Evolutionary conservation across 2,329 filamentous ascomycete genomes (phyloP).

Genomic region (Colletotrichum costaricense): DNA sequence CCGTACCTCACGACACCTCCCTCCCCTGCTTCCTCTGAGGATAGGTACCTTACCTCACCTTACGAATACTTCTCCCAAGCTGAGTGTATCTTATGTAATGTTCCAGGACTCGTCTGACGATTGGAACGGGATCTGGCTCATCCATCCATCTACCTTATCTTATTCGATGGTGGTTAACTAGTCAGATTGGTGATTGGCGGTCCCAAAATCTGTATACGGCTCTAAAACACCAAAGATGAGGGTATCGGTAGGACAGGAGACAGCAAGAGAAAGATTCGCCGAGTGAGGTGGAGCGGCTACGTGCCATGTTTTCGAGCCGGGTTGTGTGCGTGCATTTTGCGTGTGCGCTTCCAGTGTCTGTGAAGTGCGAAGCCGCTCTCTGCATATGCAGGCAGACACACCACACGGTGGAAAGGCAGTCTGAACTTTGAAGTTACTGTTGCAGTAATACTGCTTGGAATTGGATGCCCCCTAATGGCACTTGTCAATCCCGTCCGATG

Average conservation of each 20-base stretch:
- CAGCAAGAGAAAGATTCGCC: neutral
- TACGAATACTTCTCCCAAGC: neutral
- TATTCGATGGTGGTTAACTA: neutral
- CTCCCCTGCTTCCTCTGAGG: neutral
- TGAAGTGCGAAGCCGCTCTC: slow-evolving; percentile 13
- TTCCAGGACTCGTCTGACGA: neutral
- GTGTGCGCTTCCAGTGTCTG: neutral
- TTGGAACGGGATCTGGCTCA: neutral
- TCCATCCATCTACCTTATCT: neutral
- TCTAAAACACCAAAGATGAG: neutral
- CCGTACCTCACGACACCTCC: neutral
- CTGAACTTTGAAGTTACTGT: neutral
- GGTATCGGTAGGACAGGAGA: neutral
- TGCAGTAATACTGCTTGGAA: neutral
- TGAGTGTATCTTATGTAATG: neutral
- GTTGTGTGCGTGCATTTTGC: neutral
- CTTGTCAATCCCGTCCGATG: slow-evolving; percentile 15
- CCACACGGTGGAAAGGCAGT: neutral
- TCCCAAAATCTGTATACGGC: neutral
- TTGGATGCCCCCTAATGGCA: neutral
- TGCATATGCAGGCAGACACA: slow-evolving; percentile 18
- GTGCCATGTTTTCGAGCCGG: neutral
- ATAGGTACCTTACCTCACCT: neutral
- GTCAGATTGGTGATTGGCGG: neutral
- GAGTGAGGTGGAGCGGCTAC: neutral